These are phyloP conservation scores for Gymnopus androsaceus DNA, from an alignment of 1,284 basidiomycete genomes.

Conservation along the genomic window DNA sequence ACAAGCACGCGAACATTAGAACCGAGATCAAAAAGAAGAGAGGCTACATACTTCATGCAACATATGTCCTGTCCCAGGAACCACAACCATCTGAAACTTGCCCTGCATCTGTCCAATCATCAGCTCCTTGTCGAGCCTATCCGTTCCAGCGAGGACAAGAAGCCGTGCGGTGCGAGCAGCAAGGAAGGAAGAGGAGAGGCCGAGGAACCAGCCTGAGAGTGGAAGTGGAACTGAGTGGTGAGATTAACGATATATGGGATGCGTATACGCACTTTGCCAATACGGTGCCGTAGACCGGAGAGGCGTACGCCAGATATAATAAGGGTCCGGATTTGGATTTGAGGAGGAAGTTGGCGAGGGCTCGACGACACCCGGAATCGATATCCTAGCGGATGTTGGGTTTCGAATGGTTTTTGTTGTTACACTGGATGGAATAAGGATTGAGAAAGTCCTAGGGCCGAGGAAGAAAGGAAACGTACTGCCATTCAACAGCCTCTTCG, in stretches of 20 bases:
- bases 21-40: background rate
- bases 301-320: conserved; percentile 82
- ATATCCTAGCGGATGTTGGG: conserved; percentile 77
- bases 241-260: background rate
- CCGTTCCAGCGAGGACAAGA: conserved; percentile 89
- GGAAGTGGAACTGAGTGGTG: background rate
- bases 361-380: conserved; percentile 76
- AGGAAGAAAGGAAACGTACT: conserved; percentile 58
- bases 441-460: background rate
- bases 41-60: conserved; percentile 82
- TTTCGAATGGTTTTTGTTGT: conserved; percentile 81
- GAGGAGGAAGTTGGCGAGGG: conserved; percentile 46
- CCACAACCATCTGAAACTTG: conserved; percentile 92
- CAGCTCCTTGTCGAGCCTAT: conserved; percentile 88
- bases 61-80: conserved; percentile 87
- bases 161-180: conserved; percentile 46
- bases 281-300: conserved; percentile 84
- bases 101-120: conserved; percentile 99
- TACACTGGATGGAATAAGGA: conserved; percentile 48
- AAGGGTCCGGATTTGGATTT: conserved; percentile 32
- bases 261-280: conserved; percentile 71
- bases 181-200: conserved; percentile 81
- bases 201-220: conserved; percentile 83
- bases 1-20: conserved; percentile 6
- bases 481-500: conserved; percentile 92